These are phyloP conservation scores for Aspergillus spinulosporus DNA, from an alignment of 2,329 filamentous ascomycete species.

Conservation along the genomic window DNA sequence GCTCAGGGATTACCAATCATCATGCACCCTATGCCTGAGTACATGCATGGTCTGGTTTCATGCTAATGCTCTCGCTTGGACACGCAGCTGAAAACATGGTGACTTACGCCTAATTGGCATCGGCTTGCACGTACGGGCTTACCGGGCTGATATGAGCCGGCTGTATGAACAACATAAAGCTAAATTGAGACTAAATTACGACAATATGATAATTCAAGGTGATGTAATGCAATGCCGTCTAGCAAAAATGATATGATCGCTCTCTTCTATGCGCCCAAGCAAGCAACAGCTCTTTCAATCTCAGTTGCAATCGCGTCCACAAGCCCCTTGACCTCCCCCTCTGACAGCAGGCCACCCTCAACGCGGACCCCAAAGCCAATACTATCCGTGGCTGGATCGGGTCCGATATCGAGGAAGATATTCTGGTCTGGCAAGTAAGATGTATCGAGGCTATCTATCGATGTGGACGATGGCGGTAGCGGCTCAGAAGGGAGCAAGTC, in stretches of 20 bases:
- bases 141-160: too few species aligned
- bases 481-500: constrained; percentile 27
- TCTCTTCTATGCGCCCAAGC: background rate
- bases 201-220: background rate
- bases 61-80: too few species aligned
- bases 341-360: constrained; percentile 26
- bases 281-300: constrained; percentile 21
- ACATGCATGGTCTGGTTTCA: too few species aligned
- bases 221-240: background rate
- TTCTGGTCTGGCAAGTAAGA: constrained; percentile 26
- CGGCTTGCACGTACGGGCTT: too few species aligned
- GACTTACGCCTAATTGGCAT: too few species aligned
- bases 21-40: too few species aligned
- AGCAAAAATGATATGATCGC: background rate
- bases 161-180: too few species aligned
- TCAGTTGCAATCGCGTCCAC: constrained; percentile 23
- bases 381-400: constrained; percentile 25
- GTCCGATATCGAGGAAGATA: constrained; percentile 31
- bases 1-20: too few species aligned
- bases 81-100: too few species aligned
- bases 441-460: constrained; percentile 27
- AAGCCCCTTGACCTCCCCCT: constrained; percentile 21
- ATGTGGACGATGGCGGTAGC: constrained; percentile 16
- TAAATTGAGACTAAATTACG: too few species aligned
- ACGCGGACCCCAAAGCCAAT: constrained; percentile 33